These are phyloP conservation scores for Picea abies DNA, from an alignment of 83 land plant genomes.

Conservation along the genomic window DNA sequence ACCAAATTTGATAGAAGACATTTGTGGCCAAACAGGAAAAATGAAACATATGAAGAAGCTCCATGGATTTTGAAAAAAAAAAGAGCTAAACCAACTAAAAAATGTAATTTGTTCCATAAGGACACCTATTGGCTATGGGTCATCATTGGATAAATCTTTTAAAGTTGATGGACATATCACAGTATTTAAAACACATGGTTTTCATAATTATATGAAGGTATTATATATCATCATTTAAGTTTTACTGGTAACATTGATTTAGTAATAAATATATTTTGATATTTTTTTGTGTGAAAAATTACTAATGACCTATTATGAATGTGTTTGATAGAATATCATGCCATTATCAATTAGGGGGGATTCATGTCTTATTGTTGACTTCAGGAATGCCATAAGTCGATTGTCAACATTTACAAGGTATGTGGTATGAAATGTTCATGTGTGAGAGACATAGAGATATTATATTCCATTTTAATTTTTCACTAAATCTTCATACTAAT, in stretches of 20 bases:
- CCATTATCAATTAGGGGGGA: no score
- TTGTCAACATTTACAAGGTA: no score
- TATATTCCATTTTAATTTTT: no score
- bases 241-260: not conserved
- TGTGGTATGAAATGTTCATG: no score
- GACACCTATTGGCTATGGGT: not conserved
- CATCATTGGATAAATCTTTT: not conserved
- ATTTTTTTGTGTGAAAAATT: not conserved
- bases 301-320: not conserved
- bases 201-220: not conserved
- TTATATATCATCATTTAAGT: not conserved
- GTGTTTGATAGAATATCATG: no score
- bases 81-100: not conserved
- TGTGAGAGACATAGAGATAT: no score
- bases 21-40: not conserved
- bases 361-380: no score
- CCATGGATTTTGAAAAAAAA: not conserved
- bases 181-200: not conserved
- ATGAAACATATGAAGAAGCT: not conserved
- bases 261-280: not conserved
- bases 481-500: no score
- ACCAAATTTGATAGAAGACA: not conserved
- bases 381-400: no score
- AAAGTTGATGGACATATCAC: not conserved
- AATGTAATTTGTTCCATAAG: not conserved